Conservation (phyloP, 176 grass and related monocot species). For the Musa beccarii region DNA sequence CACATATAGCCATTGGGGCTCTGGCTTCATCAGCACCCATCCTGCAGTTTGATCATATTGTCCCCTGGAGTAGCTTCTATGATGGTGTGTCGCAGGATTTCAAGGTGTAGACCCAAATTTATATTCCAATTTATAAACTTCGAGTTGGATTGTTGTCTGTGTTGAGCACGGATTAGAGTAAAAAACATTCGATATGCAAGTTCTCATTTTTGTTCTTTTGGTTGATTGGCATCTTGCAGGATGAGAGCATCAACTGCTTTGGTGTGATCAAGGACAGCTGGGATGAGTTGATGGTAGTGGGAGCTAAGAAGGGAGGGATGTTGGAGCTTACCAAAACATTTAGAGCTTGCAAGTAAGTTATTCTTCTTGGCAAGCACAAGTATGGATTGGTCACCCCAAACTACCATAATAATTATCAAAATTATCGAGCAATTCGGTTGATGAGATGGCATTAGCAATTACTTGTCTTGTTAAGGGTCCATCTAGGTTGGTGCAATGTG, state of each 20-base stretch:
- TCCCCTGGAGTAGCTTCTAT: conserved; percentile 71
- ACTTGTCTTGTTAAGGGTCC: background rate
- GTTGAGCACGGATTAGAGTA: too few species aligned
- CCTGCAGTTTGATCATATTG: conserved; percentile 76
- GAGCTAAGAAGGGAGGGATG: conserved; percentile 40
- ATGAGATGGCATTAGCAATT: background rate
- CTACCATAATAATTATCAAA: background rate
- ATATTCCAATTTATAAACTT: background rate
- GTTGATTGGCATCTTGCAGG: conserved; percentile 35
- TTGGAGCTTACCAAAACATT: conserved; percentile 66
- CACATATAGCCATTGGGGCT: conserved; percentile 79
- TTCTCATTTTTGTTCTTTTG: too few species aligned
- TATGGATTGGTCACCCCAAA: background rate
- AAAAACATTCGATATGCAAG: too few species aligned
- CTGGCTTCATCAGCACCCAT: conserved; percentile 80
- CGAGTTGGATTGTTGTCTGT: background rate
- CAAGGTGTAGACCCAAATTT: conserved; percentile 38
- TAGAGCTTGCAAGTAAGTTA: conserved; percentile 85
- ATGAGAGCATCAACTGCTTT: conserved; percentile 86
- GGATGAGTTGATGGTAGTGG: conserved; percentile 48
- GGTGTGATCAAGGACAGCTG: conserved; percentile 72
- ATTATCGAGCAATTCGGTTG: background rate
- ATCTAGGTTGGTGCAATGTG: background rate
- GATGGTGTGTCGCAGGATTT: conserved; percentile 71
- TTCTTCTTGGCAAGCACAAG: background rate